Evolutionary conservation across 2,329 filamentous ascomycete genomes (phyloP).

Genomic region (Incumbomyces delicatus): DNA sequence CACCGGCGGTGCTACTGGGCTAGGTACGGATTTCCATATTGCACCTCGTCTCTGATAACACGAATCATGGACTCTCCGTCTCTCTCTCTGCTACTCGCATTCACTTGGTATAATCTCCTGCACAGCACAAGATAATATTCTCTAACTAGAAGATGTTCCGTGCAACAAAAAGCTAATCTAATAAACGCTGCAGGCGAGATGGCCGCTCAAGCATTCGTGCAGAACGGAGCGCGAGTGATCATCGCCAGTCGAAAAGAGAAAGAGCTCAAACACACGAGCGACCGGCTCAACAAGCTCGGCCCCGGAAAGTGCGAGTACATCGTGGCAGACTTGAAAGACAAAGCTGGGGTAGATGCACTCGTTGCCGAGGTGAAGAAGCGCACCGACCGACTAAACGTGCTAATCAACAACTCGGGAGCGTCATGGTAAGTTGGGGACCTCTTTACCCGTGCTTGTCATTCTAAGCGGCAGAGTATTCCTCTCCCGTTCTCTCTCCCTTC

Average conservation of each 20-base stretch:
- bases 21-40: constrained; percentile 13
- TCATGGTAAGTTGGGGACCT: constrained; percentile 40
- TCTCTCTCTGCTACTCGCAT: too few species aligned
- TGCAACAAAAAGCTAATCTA: too few species aligned
- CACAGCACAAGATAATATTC: too few species aligned
- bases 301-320: constrained; percentile 44
- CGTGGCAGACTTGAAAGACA: constrained; percentile 43
- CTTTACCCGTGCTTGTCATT: too few species aligned
- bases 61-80: too few species aligned
- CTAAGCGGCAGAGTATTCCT: too few species aligned
- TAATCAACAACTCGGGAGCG: constrained; percentile 45
- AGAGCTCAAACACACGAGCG: constrained; percentile 38
- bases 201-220: constrained; percentile 45
- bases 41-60: too few species aligned
- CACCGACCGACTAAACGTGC: constrained; percentile 34
- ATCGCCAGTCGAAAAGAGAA: constrained; percentile 45
- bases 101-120: too few species aligned
- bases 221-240: constrained; percentile 44
- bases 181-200: constrained; percentile 29
- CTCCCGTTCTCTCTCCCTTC: not conserved
- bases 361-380: constrained; percentile 40
- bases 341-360: constrained; percentile 40
- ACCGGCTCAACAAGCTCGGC: constrained; percentile 41
- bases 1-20: constrained; percentile 24
- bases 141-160: too few species aligned